These are phyloP conservation scores for Lodderomyces theae DNA, from an alignment of 1,139 yeast genomes.

Conservation along the genomic window DNA sequence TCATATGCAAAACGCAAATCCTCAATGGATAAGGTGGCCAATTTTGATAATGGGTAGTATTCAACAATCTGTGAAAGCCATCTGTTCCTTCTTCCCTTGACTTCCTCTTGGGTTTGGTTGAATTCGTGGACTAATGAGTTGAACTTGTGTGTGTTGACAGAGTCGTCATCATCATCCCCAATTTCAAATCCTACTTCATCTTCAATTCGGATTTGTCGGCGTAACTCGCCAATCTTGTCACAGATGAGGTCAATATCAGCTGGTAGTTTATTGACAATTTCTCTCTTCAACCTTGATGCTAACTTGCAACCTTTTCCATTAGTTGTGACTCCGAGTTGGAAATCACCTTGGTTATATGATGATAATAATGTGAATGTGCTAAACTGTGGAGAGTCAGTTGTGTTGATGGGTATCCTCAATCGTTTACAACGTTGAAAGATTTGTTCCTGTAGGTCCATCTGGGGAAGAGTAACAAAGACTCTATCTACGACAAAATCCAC, in stretches of 20 bases:
- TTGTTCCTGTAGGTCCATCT: conserved; percentile 26
- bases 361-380: conserved; percentile 80
- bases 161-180: conserved; percentile 72
- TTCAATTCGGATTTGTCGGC: conserved; percentile 54
- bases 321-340: conserved; percentile 83
- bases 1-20: conserved; percentile 50
- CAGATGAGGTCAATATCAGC: conserved; percentile 68
- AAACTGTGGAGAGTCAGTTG: conserved; percentile 66
- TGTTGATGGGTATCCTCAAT: conserved; percentile 77
- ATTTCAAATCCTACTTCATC: conserved; percentile 38
- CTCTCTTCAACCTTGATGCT: conserved; percentile 78
- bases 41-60: conserved; percentile 72
- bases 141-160: conserved; percentile 54
- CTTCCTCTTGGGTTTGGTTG: conserved; percentile 50
- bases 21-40: conserved; percentile 55
- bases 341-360: conserved; percentile 64
- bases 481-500: conserved; percentile 68
- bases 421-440: conserved; percentile 52
- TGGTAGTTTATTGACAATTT: conserved; percentile 65
- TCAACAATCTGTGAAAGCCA: conserved; percentile 93
- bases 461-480: conserved; percentile 57
- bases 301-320: conserved; percentile 88
- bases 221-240: conserved; percentile 62
- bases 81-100: conserved; percentile 61
- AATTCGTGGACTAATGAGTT: conserved; percentile 64